Evolutionary conservation across 805 yeast genomes (phyloP).

Genomic region (Starmera dryadoides): DNA sequence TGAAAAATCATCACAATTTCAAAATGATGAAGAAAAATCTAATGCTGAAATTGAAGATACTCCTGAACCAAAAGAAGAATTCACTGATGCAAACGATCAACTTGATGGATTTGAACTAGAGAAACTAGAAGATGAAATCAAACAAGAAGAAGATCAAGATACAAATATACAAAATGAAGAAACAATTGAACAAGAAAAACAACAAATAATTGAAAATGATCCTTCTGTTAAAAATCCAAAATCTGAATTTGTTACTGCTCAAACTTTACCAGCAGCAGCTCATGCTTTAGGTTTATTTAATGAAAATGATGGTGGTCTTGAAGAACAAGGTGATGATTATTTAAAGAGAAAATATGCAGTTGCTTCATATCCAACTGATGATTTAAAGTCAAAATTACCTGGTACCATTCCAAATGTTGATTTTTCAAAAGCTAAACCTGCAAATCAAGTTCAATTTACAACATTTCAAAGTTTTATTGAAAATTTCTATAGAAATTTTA

Average conservation of each 20-base stretch:
- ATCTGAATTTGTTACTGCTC: conserved; percentile 66
- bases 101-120: too few relatives aligned
- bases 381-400: conserved; percentile 69
- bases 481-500: conserved; percentile 69
- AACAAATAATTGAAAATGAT: conserved; percentile 38
- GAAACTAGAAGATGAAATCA: conserved; percentile 1
- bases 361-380: conserved; percentile 79
- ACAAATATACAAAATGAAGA: conserved; percentile 2
- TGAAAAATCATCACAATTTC: not conserved
- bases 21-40: not conserved
- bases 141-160: conserved; percentile 11
- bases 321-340: conserved; percentile 66
- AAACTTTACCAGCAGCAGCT: conserved; percentile 60
- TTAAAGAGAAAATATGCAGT: conserved; percentile 77
- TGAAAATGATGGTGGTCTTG: conserved; percentile 49
- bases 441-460: conserved; percentile 86
- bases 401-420: conserved; percentile 86
- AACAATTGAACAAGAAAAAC: conserved; percentile 10
- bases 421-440: conserved; percentile 73
- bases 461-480: conserved; percentile 85
- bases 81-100: too few relatives aligned
- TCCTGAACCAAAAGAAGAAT: conserved; percentile 1
- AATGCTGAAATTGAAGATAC: not conserved
- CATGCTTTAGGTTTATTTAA: conserved; percentile 57
- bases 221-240: conserved; percentile 63